Conservation (phyloP, 2,329 filamentous ascomycete genomes). For the Ambrosiella xylebori region DNA sequence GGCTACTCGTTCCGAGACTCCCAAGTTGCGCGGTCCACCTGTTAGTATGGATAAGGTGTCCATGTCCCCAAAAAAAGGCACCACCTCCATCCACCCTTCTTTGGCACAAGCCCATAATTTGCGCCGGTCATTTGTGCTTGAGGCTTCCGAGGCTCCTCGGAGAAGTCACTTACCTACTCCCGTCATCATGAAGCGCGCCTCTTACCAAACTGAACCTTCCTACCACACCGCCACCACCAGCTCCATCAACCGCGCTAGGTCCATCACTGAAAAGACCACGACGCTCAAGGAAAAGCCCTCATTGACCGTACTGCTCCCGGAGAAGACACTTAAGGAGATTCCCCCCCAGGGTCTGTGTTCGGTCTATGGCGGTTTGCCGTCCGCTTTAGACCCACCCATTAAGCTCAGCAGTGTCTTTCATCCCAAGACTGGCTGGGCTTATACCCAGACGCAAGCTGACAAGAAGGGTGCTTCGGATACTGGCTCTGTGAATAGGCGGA, state of each 20-base stretch:
- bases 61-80: constrained; percentile 3
- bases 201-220: not conserved
- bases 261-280: not conserved
- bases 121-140: constrained; percentile 6
- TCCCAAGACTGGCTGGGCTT: not conserved
- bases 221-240: not conserved
- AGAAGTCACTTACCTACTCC: not conserved
- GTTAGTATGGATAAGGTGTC: constrained; percentile 7
- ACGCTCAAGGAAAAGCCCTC: constrained; percentile 2
- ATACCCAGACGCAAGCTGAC: not conserved
- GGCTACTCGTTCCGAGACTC: not conserved
- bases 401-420: not conserved
- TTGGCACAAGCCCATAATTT: not conserved
- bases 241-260: not conserved
- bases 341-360: constrained; percentile 3
- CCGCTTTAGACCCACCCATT: not conserved
- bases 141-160: constrained; percentile 6
- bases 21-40: constrained; percentile 14
- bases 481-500: constrained; percentile 23
- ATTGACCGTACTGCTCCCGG: constrained; percentile 3
- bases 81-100: not conserved
- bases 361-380: constrained; percentile 3
- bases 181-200: not conserved
- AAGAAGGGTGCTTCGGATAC: not conserved
- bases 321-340: not conserved